Percentiles rank a stretch among this genome's conserved stretches.
Evolutionary conservation across 495 filamentous ascomycete genomes (phyloP).

Genomic region (Chaetomium fimeti): DNA sequence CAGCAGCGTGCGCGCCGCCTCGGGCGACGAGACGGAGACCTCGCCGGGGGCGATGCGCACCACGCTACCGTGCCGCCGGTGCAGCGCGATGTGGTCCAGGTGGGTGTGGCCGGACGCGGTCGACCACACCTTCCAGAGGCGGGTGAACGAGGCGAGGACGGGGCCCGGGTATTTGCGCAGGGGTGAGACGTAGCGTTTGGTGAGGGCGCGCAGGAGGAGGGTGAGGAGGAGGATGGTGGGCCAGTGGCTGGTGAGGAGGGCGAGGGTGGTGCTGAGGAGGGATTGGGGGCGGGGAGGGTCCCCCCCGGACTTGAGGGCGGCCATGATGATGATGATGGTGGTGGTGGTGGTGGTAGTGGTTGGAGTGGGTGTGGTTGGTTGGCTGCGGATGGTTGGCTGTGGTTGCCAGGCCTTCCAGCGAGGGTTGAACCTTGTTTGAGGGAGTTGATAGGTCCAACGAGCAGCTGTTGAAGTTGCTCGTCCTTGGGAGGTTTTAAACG

Average conservation of each 20-base stretch:
- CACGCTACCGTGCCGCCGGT: slow-evolving; percentile 54
- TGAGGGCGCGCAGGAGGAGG: slow-evolving; percentile 36
- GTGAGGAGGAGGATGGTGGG: slow-evolving; percentile 33
- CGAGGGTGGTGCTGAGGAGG: slow-evolving; percentile 31
- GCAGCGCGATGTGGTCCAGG: slow-evolving; percentile 47
- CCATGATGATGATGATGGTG: slow-evolving; percentile 24
- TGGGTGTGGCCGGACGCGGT: slow-evolving; percentile 43
- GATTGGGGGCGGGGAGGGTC: slow-evolving; percentile 32
- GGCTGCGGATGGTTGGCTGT: no score
- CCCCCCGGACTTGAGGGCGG: slow-evolving; percentile 33
- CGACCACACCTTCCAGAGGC: slow-evolving; percentile 48
- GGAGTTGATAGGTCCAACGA: background rate
- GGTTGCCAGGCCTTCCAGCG: background rate
- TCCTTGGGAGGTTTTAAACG: slow-evolving; percentile 17
- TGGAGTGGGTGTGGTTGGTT: no score
- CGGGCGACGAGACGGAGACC: slow-evolving; percentile 53
- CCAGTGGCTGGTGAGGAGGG: slow-evolving; percentile 41
- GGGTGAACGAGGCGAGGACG: slow-evolving; percentile 48
- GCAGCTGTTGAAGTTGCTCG: slow-evolving; percentile 38
- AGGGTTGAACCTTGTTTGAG: slow-evolving; percentile 15
- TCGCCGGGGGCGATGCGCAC: slow-evolving; percentile 59
- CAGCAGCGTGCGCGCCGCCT: slow-evolving; percentile 48
- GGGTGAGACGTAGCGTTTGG: slow-evolving; percentile 46
- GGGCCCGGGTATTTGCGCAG: slow-evolving; percentile 52
- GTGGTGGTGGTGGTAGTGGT: background rate